A percentile compares a stretch with the other conserved stretches of the same genome.
Conservation (phyloP, 202 grass and related monocot genomes). For the Carex sylvatica region DNA sequence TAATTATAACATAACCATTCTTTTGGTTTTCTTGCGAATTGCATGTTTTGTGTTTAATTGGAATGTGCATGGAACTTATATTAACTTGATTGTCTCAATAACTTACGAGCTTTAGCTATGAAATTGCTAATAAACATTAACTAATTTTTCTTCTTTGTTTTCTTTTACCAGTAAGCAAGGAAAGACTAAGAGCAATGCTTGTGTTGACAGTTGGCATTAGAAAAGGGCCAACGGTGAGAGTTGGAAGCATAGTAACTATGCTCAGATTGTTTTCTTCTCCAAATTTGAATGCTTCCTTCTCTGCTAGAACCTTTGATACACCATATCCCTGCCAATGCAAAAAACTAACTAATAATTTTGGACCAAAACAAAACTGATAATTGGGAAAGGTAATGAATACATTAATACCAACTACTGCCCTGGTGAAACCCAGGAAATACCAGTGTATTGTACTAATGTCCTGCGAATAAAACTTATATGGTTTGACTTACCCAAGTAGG, state of each 20-base stretch:
- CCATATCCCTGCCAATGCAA: conserved; percentile 45
- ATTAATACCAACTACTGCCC: not conserved
- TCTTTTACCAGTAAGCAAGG: conserved; percentile 49
- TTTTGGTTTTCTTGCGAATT: conserved; percentile 9
- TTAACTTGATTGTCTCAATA: not conserved
- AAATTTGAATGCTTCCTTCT: conserved; percentile 56
- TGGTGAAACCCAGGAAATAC: not conserved
- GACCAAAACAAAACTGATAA: not conserved
- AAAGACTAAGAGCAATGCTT: conserved; percentile 34
- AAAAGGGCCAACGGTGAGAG: conserved; percentile 42
- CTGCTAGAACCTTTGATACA: conserved; percentile 51
- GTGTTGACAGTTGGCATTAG: not conserved
- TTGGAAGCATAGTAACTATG: conserved; percentile 44
- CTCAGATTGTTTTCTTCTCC: conserved; percentile 44
- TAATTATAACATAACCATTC: not conserved
- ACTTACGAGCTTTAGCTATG: not conserved
- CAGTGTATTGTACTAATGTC: not conserved
- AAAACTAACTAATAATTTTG: not conserved
- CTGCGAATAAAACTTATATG: not conserved
- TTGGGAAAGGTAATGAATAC: not conserved
- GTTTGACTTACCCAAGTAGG: conserved; percentile 47
- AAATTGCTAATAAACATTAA: not conserved
- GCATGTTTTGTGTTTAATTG: not conserved
- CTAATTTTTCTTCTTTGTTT: not conserved
- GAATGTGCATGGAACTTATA: not conserved